These are phyloP conservation scores for Cyanidiococcus yangmingshanensis DNA, from an alignment of 23 red algal genomes.

Conservation along the genomic window DNA sequence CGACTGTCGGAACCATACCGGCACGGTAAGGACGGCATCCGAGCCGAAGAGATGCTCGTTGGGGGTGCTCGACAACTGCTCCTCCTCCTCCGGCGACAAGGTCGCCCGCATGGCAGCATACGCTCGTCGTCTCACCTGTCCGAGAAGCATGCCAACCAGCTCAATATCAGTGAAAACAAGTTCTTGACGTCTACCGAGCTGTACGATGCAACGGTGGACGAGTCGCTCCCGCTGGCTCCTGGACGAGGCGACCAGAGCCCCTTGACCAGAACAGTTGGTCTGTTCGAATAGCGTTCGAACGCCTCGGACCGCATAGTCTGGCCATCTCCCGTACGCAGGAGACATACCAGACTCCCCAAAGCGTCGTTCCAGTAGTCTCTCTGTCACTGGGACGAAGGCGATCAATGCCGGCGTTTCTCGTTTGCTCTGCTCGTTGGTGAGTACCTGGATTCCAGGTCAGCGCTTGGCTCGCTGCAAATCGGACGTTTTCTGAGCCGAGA, in stretches of 20 bases:
- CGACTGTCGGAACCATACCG: conserved; percentile 50
- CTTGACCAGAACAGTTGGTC: not conserved
- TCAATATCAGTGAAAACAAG: conserved; percentile 39
- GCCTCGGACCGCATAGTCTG: conserved; percentile 37
- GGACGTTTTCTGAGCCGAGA: conserved; percentile 25
- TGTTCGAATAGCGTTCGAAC: conserved; percentile 37
- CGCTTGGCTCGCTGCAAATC: conserved; percentile 7
- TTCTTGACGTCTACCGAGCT: conserved; percentile 19
- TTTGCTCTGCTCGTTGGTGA: conserved; percentile 80
- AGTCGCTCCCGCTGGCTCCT: conserved; percentile 11
- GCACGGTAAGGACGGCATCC: conserved; percentile 73
- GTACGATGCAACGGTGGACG: conserved; percentile 1
- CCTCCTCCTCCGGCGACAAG: conserved; percentile 12
- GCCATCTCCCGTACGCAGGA: conserved; percentile 44
- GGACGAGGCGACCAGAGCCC: not conserved
- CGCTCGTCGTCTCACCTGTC: not conserved
- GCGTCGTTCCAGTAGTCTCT: conserved; percentile 29
- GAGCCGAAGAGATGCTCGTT: conserved; percentile 37
- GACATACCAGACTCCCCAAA: conserved; percentile 85
- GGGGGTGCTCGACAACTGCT: conserved; percentile 23
- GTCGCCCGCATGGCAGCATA: not conserved
- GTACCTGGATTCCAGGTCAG: conserved; percentile 43
- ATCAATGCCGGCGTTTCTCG: conserved; percentile 84
- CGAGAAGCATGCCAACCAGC: conserved; percentile 54
- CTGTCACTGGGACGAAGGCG: conserved; percentile 65